Base-by-base conservation (phyloP, 495 filamentous ascomycete genomes). In the Penicillium samsonianum region DNA sequence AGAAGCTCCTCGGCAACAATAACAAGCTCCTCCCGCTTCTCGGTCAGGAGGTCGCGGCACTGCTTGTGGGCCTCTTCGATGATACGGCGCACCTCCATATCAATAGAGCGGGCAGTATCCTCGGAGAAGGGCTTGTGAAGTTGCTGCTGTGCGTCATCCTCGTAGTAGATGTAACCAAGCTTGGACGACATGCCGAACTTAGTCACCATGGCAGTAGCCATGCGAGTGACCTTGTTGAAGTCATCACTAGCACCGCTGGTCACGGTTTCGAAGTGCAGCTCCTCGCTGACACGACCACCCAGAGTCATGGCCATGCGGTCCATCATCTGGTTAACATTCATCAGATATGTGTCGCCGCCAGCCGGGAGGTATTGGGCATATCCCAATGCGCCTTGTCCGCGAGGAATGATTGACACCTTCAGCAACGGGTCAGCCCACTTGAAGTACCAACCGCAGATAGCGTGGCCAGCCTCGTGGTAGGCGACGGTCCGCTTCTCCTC, bases 221-320 rank as follows among this genome's bases (percentile, higher is more conserved):
- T 90, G 46, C 84, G 82, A 9, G 95, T 98, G 26, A 97, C 95
- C 75, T 98, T 98, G 75, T 96, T 96, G 82, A 98, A 98, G 68
- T 98, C 94, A 70, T 98, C 94, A 38, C 84, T 89, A 19, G 94
- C 94, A 44, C 94, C 94, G 57, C 87, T 90, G 5, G 95, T 98
- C 22, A 98, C 93, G 10, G 90, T 96, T 23, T 92, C 88, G 72
- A 98, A 98, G 73, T 98, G 91, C 4, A 98, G 69, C 73, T 98
- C 94, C 73, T 98, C 94, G 37, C 87, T 92, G 40, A 98, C 89
- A 59, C 94, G 88, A 3, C 94, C 94, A 63, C 90, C 94, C 38
- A 98, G 84, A 17, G 94, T 96, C 94, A 98, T 98, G 59, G 95
- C 94, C 95, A 98, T 98, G 57, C 95, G 91, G 73, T 98, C 94